Evolutionary conservation across 2,329 filamentous ascomycete genomes (phyloP).

Genomic region (Fusarium falciforme): DNA sequence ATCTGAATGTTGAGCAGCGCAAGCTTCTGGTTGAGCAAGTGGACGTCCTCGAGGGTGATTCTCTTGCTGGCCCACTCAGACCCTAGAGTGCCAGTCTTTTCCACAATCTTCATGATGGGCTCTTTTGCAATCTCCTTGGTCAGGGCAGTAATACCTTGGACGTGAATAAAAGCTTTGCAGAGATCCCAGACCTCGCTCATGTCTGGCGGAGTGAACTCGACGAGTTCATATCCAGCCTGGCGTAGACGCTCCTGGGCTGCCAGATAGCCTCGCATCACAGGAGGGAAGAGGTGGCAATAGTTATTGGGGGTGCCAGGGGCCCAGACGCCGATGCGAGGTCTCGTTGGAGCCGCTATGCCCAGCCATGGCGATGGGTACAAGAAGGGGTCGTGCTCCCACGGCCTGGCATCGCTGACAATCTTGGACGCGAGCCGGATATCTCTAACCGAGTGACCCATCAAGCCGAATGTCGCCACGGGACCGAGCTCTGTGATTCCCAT

Average conservation of each 20-base stretch:
- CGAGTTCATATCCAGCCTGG: not conserved
- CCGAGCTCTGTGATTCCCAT: not conserved
- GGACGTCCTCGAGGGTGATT: not conserved
- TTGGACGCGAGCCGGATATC: not conserved
- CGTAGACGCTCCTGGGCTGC: not conserved
- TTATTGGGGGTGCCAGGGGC: not conserved
- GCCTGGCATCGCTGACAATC: not conserved
- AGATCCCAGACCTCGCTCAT: constrained; percentile 1
- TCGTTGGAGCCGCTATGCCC: not conserved
- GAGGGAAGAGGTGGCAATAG: not conserved
- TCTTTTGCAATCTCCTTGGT: not conserved
- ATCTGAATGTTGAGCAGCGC: not conserved
- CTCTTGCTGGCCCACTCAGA: not conserved
- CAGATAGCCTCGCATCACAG: not conserved
- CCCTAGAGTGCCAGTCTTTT: not conserved
- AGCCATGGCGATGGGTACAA: not conserved
- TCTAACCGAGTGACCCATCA: not conserved
- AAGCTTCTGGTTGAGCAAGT: not conserved
- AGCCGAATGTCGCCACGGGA: not conserved
- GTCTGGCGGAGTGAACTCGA: not conserved
- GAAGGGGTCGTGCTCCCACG: not conserved
- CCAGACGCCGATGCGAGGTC: not conserved
- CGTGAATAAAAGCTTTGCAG: constrained; percentile 3
- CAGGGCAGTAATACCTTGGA: not conserved
- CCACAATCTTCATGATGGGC: not conserved